Evolutionary conservation across 169 alveolate genomes (phyloP).

Genomic region (Cardiosporidium cionae): DNA sequence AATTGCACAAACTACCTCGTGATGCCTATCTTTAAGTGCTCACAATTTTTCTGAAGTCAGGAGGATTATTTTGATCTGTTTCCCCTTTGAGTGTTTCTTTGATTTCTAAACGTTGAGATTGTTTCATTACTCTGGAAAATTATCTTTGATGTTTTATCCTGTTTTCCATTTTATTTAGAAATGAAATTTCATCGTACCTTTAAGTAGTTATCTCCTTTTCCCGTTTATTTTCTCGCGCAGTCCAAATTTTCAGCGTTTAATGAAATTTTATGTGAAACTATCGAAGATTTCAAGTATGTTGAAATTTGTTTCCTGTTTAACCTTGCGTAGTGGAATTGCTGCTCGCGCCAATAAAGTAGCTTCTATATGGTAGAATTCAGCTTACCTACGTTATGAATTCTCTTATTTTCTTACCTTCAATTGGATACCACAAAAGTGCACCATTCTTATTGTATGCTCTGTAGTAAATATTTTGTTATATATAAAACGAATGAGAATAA

Average conservation of each 20-base stretch:
- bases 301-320: background rate
- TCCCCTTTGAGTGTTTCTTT: background rate
- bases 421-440: background rate
- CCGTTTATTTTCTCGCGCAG: background rate
- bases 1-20: no score
- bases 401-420: background rate
- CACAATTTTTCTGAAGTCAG: no score
- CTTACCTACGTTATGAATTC: background rate
- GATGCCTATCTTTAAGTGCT: no score
- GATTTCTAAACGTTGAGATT: background rate
- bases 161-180: background rate
- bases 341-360: background rate
- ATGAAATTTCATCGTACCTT: no score
- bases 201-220: background rate
- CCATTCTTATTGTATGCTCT: background rate
- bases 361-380: background rate
- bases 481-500: background rate
- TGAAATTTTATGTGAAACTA: constrained; percentile 4
- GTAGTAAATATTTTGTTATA: background rate
- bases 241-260: background rate
- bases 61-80: no score
- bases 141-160: background rate
- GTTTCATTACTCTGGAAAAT: background rate
- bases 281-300: constrained; percentile 20
- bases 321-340: background rate